Conservation (phyloP, 805 yeast genomes). For the Candida jianshihensis region DNA sequence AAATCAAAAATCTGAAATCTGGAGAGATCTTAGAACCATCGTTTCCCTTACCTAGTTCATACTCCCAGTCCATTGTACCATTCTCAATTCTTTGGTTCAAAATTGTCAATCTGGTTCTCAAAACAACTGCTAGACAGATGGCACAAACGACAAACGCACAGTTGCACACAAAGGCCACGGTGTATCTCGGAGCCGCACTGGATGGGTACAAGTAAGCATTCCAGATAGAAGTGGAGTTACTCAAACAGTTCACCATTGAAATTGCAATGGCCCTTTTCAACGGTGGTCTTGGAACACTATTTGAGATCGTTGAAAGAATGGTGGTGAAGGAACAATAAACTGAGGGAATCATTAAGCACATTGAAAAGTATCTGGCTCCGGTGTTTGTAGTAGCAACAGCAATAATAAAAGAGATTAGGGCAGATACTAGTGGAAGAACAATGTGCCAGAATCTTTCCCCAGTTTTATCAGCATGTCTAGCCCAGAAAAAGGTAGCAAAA, state of each 20-base stretch:
- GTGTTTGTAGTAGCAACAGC: conserved; percentile 44
- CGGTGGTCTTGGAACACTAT: conserved; percentile 51
- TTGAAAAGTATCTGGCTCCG: conserved; percentile 52
- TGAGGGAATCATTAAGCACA: conserved; percentile 54
- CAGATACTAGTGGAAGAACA: conserved; percentile 32
- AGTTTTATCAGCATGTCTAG: conserved; percentile 48
- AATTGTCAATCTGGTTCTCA: conserved; percentile 31
- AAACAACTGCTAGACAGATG: conserved; percentile 30
- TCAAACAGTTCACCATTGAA: conserved; percentile 49
- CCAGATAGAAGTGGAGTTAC: conserved; percentile 52
- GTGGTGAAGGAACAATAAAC: conserved; percentile 48
- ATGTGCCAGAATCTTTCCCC: conserved; percentile 51
- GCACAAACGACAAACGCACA: conserved; percentile 39
- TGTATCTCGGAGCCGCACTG: conserved; percentile 38
- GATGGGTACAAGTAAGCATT: conserved; percentile 45
- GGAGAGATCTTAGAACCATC: conserved; percentile 35
- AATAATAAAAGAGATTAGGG: conserved; percentile 41
- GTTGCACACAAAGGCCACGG: conserved; percentile 41
- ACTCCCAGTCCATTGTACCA: conserved; percentile 44
- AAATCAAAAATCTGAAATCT: conserved; percentile 33
- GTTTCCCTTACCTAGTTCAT: conserved; percentile 36
- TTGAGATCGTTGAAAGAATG: conserved; percentile 49
- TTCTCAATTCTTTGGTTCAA: conserved; percentile 36
- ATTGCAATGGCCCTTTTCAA: conserved; percentile 52
- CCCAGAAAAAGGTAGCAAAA: conserved; percentile 42